Conservation (phyloP, 1,284 basidiomycete species). For the Apiotrichum gamsii region DNA sequence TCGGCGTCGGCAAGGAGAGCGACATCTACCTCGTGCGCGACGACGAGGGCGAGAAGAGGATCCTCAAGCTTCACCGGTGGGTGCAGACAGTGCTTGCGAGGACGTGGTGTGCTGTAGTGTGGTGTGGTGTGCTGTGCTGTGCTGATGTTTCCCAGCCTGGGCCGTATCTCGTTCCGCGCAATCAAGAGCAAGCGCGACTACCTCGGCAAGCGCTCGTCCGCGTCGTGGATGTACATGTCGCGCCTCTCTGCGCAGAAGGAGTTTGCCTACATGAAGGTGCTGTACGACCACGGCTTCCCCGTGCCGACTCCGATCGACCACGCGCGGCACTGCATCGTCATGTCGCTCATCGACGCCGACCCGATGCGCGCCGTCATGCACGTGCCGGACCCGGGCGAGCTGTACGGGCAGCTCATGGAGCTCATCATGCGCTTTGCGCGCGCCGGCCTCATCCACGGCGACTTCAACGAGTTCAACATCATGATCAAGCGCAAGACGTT, state of each 20-base stretch:
- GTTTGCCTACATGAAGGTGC: conserved; percentile 96
- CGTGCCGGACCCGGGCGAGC: conserved; percentile 73
- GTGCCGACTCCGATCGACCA: conserved; percentile 92
- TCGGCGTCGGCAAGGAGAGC: conserved; percentile 97
- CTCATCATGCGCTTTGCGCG: conserved; percentile 90
- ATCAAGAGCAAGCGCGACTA: conserved; percentile 98
- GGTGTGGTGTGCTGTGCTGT: too few relatives aligned
- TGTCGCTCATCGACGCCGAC: conserved; percentile 92
- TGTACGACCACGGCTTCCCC: conserved; percentile 90
- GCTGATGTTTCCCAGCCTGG: conserved; percentile 57
- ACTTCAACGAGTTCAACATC: conserved; percentile 99
- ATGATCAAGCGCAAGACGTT: conserved; percentile 68
- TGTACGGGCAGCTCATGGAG: conserved; percentile 92
- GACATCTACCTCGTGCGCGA: conserved; percentile 94
- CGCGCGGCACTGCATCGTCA: conserved; percentile 86
- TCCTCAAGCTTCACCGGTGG: conserved; percentile 86
- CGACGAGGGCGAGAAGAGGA: conserved; percentile 72
- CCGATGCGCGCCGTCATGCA: conserved; percentile 90
- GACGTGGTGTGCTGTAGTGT: background rate
- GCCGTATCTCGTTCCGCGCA: conserved; percentile 90
- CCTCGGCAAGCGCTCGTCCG: conserved; percentile 87
- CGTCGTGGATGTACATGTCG: conserved; percentile 99
- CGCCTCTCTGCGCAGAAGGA: conserved; percentile 93
- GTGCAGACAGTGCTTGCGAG: too few relatives aligned
- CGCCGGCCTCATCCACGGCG: conserved; percentile 92